A percentile compares a stretch with the other conserved stretches of the same genome.
These are phyloP conservation scores for Leccinum fibrillosum DNA, from an alignment of 768 basidiomycete genomes.

Conservation along the genomic window DNA sequence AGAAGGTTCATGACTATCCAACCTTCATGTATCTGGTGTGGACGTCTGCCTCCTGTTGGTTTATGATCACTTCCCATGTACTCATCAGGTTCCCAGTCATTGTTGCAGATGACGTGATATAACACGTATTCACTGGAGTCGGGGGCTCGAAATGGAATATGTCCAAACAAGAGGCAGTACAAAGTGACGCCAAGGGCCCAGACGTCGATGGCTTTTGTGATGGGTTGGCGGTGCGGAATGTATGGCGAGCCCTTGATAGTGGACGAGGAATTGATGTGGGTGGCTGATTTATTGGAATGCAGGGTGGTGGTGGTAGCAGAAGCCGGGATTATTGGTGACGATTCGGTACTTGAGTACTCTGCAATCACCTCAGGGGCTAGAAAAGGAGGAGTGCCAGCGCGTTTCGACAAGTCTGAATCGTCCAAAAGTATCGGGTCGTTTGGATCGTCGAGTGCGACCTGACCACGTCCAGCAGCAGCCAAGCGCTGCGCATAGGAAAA, in stretches of 20 bases:
- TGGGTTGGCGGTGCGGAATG: slow-evolving; percentile 41
- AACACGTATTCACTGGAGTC: slow-evolving; percentile 65
- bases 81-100: slow-evolving; percentile 65
- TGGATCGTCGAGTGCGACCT: slow-evolving; percentile 38
- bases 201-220: slow-evolving; percentile 93
- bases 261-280: slow-evolving; percentile 29
- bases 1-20: slow-evolving; percentile 66
- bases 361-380: slow-evolving; percentile 93
- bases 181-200: slow-evolving; percentile 98
- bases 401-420: slow-evolving; percentile 83
- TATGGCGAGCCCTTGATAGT: slow-evolving; percentile 27
- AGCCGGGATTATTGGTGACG: slow-evolving; percentile 32
- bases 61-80: slow-evolving; percentile 72
- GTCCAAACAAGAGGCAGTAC: slow-evolving; percentile 90
- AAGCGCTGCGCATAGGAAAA: slow-evolving; percentile 87
- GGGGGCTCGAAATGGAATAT: slow-evolving; percentile 69
- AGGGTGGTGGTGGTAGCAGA: slow-evolving; percentile 31
- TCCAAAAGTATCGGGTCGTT: slow-evolving; percentile 70
- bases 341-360: slow-evolving; percentile 46
- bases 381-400: slow-evolving; percentile 94
- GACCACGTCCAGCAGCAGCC: slow-evolving; percentile 52
- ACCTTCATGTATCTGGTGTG: slow-evolving; percentile 47
- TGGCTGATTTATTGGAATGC: slow-evolving; percentile 27
- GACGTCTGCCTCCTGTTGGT: slow-evolving; percentile 60
- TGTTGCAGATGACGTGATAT: slow-evolving; percentile 75